Evolutionary conservation across 2,329 filamentous ascomycete species (phyloP), one percentile per base, ranked within the genome.

Genomic region (Aspergillus cejpii): DNA sequence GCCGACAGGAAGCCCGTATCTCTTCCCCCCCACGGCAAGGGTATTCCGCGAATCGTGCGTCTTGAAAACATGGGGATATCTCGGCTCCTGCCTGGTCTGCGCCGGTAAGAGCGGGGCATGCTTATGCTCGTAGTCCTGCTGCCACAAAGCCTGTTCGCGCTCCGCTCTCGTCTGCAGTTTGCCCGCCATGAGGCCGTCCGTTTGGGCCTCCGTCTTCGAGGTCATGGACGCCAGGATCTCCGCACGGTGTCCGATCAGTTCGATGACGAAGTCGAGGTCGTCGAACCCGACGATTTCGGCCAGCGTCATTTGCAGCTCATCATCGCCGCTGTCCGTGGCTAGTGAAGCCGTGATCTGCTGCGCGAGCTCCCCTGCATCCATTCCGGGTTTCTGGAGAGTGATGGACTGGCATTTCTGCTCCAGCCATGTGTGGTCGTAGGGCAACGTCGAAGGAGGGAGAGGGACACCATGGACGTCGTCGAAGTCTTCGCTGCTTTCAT

Each of bases 11-110:
- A 98, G 71, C 1, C 79, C 84, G 57, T 94, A 98, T 61, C 85
- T 89, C 59, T 81, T 83, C 1, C 92, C 92, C 39, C 83, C 77
- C 17, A 82, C 72, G 46, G 85, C 92, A 28, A 98, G 71, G 0
- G 83, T 87, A 63, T 97, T 97, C 1, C 92, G 88, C 2, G 90
- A 85, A 49, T 81, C 81, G 60, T 94, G 85, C 1, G 79, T 68
- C 56, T 84, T 88, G 70, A 96, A 98, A 0, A 98, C 88, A 63
- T 98, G 92, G 1, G 94, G 94, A 62, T 98, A 98, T 37, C 85
- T 76, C 3, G 83, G 78, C 42, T 84, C 85, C 47, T 81, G 72
- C 38, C 81, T 81, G 42, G 83, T 75, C 49, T 87, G 77, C n/a
- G 80, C 82, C 0, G 86, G 78, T 2, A 82, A 80, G 19, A 98